Evolutionary conservation across 352 stramenopile genomes (phyloP), one percentile per base, ranked within the genome.

Genomic region (Phytophthora podocarpi): DNA sequence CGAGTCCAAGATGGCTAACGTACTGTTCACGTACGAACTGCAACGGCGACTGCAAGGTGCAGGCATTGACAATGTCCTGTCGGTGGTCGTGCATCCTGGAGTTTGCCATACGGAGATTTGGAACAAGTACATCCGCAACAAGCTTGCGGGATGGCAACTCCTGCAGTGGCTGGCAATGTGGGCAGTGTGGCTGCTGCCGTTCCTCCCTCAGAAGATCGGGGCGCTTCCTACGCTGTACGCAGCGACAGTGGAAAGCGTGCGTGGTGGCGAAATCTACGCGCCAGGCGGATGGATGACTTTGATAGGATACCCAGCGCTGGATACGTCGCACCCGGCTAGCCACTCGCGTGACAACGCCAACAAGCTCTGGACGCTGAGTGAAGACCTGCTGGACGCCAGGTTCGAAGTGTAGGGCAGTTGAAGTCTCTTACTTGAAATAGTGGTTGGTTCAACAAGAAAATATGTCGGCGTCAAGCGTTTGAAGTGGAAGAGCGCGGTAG

Each of bases 1-100:
- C 15, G 66, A 70, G 46, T 84, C 70, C 35, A 87, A 87, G 55
- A 70, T 87, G 54, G 54, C 61, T 10, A 75, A 78, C 15, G 50
- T 85, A 48, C 18, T 85, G 36, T 87, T 87, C 59, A 78, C 74
- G 24, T 65, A 74, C 39, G 78, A 85, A 34, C 64, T 88, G 31
- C 56, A 81, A 18, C 67, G 76, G 4, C 68, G 76, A 9, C 41
- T 88, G 13, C 36, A 49, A 28, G 36, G 53, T 18, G 57, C 53
- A 13, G 50, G 42, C 3, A 45, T 78, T 28, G 23, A 26, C 13
- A 76, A 78, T 40, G 65, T 84, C 13, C 45, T 74, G 37, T 67
- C 73, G 4, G 60, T 87, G 24, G 66, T 69, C 3, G 67, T 68
- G 34, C 73, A 82, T 23, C 70, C 73, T 12, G 73, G 73, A 42